Base-by-base conservation (phyloP, 208 protist genomes). In the Vickermania ingenoplastis region DNA sequence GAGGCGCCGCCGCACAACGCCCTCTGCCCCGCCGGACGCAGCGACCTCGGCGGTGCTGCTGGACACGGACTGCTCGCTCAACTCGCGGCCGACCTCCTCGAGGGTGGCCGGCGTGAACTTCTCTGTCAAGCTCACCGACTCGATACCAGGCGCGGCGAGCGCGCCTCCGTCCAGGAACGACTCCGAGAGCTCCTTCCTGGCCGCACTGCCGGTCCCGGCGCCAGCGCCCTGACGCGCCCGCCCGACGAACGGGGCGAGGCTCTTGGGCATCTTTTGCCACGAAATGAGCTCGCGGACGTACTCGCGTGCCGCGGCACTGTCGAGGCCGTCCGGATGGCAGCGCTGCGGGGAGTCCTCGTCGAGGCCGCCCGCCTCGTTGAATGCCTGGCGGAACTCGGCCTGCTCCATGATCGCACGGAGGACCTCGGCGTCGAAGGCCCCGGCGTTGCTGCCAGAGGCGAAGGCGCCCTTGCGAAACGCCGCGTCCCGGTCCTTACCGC, bases 1-100 rank as follows among this genome's bases (percentile, higher is more conserved):
- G 0, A 83, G 62, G 24, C 70, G 67, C 59, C 79, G 77, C 26
- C 65, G 66, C 14, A 83, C 52, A 21, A 63, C 65, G 1, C 55
- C 55, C 26, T 69, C 63, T 28, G 59, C 57, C 7, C 23, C 22
- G 5, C 27, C 4, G 11, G 57, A 55, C 28, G 27, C 14, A 24
- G 41, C 50, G 50, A 25, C 50, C 5, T 21, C 22, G 21, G 7
- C 22, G 50, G 7, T 28, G 50, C 13, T 17, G 50, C 50, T 54
- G 50, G 11, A 5, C 36, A n/a, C 36, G 36, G 36, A 45, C 36
- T 45, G 36, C 11, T 45, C 36, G 7, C 7, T n/a, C 36, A 45
- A 17, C 11, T 45, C 11, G 11, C 36, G 36, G 36, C 36, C 36
- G 36, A 45, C 36, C 36, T 45, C 36, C 36, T 45, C 17, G 11